Percentiles rank a stretch among this genome's conserved stretches.
phyloP scores from a whole-genome alignment of 1,284 basidiomycete genomes.

The Pseudozyma tsukubaensis region DNA sequence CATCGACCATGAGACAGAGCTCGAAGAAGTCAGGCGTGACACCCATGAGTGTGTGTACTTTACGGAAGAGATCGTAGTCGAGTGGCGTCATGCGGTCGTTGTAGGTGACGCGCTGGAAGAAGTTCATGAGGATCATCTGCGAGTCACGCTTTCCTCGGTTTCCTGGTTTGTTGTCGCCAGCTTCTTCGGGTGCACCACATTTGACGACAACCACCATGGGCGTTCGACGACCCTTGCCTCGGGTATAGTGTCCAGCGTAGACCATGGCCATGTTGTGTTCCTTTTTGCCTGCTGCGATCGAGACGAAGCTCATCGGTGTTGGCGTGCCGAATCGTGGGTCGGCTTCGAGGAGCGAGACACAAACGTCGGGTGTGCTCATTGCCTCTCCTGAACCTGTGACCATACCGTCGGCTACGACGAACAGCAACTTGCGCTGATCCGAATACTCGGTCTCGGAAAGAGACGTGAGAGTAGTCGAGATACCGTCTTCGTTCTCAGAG shows the following conservation, averaged over 20 bases:
- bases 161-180: conserved; percentile 88
- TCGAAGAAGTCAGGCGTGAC: conserved; percentile 99
- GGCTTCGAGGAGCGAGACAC: conserved; percentile 89
- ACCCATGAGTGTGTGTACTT: conserved; percentile 94
- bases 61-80: conserved; percentile 97
- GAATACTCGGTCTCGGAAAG: conserved; percentile 91
- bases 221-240: conserved; percentile 80
- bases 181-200: conserved; percentile 83
- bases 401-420: conserved; percentile 98
- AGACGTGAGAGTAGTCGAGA: conserved; percentile 90
- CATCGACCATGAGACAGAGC: conserved; percentile 97
- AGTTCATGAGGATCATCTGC: conserved; percentile 99
- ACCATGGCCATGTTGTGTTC: conserved; percentile 95
- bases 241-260: conserved; percentile 95
- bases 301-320: conserved; percentile 90
- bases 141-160: conserved; percentile 99
- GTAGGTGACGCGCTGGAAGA: conserved; percentile 98
- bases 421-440: conserved; percentile 89
- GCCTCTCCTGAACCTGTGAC: conserved; percentile 97
- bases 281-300: conserved; percentile 89
- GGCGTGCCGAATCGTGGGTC: conserved; percentile 97
- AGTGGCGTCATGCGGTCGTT: conserved; percentile 98
- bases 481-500: conserved; percentile 92
- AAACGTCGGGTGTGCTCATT: conserved; percentile 93
- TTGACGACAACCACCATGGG: conserved; percentile 97